Base-by-base conservation (phyloP, 2,329 filamentous ascomycete genomes). In the Trichophyton benhamiae region DNA sequence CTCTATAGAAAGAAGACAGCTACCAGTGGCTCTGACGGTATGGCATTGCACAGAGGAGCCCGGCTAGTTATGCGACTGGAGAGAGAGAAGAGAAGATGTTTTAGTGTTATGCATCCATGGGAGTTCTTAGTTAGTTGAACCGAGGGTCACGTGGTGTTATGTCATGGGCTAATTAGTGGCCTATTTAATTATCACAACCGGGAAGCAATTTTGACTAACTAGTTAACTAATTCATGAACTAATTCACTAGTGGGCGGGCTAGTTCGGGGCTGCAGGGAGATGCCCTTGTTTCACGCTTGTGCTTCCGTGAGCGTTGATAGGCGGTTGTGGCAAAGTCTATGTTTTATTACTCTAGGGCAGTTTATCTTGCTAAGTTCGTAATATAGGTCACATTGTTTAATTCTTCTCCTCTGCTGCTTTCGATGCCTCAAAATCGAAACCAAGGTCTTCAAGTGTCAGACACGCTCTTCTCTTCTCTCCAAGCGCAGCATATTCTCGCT, bases 371-470 rank as follows among this genome's bases (percentile, higher is more conserved):
- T 13, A n/a, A 52, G 46, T 52, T 22, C 22, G 20, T 20, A 11
- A 27, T 52, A 22, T 38, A 38, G 25, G 7, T 20, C 27, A 36
- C 13, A 36, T 33, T 55, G 11, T 3, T 55, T 36, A 55, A 36
- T 36, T 36, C 17, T 30, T 41, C 60, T 41, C n/a, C 46, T 62
- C 61, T 17, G 60, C 62, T 25, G 57, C 44, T 60, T 68, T 70
- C 72, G 70, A 72, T 36, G 67, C 61, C 33, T 79, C 76, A 69
- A 81, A 89, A 60, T 78, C 72, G 68, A 88, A 88, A 0, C 89
- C 91, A 33, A 96, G 77, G 66, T 95, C 87, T 65, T 83, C 80
- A 22, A 95, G 71, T 2, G 78, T 84, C 69, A 74, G 86, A 8
- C 90, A 85, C 5, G 74, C 77, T 55, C 72, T 66, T 62, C 82